These are phyloP conservation scores for Phoma sp. DNA, from an alignment of 2,329 filamentous ascomycete genomes.

Conservation along the genomic window DNA sequence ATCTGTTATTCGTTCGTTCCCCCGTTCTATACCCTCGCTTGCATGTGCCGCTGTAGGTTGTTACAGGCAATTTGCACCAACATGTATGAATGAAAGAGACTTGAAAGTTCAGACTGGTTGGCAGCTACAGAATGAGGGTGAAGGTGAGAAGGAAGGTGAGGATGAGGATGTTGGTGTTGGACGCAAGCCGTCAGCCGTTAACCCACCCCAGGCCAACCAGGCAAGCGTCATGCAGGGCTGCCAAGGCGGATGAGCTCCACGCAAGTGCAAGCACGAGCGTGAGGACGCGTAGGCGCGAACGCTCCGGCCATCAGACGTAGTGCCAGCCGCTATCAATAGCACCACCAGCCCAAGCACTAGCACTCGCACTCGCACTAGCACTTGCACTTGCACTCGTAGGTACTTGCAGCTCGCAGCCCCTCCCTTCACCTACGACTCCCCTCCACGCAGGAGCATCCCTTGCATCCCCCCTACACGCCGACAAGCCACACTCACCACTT, in stretches of 20 bases:
- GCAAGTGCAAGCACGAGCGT: slow-evolving; percentile 6
- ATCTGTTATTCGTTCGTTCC: background rate
- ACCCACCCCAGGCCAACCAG: background rate
- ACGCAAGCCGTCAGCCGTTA: background rate
- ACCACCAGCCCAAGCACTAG: slow-evolving; percentile 2
- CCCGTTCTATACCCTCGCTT: slow-evolving; percentile 17
- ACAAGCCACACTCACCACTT: slow-evolving; percentile 5
- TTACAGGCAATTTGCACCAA: background rate
- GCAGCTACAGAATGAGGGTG: background rate
- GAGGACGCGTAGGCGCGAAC: slow-evolving; percentile 5
- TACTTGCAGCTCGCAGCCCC: too few species aligned
- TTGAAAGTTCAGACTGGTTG: too few species aligned
- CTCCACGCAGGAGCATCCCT: slow-evolving; percentile 11
- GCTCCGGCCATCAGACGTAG: background rate
- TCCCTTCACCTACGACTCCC: background rate
- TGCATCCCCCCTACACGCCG: slow-evolving; percentile 2
- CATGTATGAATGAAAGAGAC: slow-evolving; percentile 1
- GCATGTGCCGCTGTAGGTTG: background rate
- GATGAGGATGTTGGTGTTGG: background rate
- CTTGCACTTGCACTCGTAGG: too few species aligned
- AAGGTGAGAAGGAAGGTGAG: background rate
- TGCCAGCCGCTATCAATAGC: slow-evolving; percentile 21
- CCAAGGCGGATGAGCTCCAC: slow-evolving; percentile 7
- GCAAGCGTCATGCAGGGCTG: slow-evolving; percentile 12
- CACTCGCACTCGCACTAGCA: background rate